These are phyloP conservation scores for Leccinum solheimii DNA, from an alignment of 1,284 basidiomycete species.

Conservation along the genomic window DNA sequence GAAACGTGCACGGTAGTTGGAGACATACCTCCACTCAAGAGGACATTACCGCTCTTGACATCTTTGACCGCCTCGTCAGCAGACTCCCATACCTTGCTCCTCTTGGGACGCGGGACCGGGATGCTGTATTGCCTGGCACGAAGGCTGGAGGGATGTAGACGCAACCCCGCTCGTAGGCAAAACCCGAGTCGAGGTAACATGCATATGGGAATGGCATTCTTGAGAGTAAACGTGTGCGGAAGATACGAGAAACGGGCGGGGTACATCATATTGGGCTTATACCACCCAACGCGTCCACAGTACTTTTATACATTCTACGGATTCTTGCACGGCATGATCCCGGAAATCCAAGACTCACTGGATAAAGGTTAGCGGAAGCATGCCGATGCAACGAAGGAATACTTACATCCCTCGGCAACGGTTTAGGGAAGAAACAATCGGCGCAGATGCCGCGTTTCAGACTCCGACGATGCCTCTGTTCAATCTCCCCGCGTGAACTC, in stretches of 20 bases:
- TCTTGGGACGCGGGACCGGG: constrained; percentile 27
- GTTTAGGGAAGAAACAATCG: neutral
- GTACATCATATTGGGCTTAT: neutral
- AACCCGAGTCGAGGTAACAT: constrained; percentile 5
- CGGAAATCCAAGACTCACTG: neutral
- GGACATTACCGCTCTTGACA: constrained; percentile 71
- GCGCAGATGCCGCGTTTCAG: too few species aligned
- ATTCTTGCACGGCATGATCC: neutral
- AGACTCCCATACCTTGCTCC: constrained; percentile 74
- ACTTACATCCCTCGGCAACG: constrained; percentile 2
- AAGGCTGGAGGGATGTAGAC: constrained; percentile 6
- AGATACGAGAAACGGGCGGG: neutral
- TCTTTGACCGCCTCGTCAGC: constrained; percentile 80
- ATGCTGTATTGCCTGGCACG: constrained; percentile 9
- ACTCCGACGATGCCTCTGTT: too few species aligned
- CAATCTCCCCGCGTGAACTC: too few species aligned
- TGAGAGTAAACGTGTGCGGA: neutral
- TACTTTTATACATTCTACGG: constrained; percentile 17
- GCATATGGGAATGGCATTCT: constrained; percentile 6
- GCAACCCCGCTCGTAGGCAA: constrained; percentile 6
- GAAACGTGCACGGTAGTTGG: neutral
- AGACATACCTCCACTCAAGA: constrained; percentile 78
- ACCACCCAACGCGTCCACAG: neutral
- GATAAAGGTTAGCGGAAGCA: neutral
- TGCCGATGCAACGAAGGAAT: constrained; percentile 3